Percentiles rank a stretch among this genome's conserved stretches.
Conservation (phyloP, 2,329 filamentous ascomycete genomes). For the Aureobasidium sp. region DNA sequence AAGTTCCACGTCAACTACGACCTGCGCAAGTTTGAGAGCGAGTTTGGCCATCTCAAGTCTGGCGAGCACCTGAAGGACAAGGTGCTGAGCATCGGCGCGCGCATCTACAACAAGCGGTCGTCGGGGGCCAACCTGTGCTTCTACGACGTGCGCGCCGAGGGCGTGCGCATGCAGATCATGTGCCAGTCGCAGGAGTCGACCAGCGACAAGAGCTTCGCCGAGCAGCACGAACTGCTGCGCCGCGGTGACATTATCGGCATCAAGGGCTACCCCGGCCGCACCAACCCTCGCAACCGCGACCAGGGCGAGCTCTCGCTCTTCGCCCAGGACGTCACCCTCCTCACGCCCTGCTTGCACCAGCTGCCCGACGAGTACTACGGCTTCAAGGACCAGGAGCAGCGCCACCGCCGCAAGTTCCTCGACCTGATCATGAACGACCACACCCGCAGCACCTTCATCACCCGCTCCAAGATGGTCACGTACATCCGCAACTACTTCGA, state of each 20-base stretch:
- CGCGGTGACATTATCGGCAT: conserved; percentile 91
- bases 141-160: conserved; percentile 76
- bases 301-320: conserved; percentile 93
- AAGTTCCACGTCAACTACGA: conserved; percentile 84
- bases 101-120: conserved; percentile 82
- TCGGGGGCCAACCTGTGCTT: conserved; percentile 82
- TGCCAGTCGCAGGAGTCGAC: conserved; percentile 76
- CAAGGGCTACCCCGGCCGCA: conserved; percentile 75
- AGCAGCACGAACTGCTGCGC: conserved; percentile 82
- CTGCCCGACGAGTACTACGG: conserved; percentile 88
- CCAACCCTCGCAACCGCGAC: conserved; percentile 78
- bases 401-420: conserved; percentile 87
- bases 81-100: conserved; percentile 68
- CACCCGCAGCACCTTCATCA: conserved; percentile 75
- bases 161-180: conserved; percentile 80
- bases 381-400: conserved; percentile 90
- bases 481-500: conserved; percentile 89
- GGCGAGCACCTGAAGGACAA: conserved; percentile 75
- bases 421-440: conserved; percentile 95
- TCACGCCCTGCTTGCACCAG: conserved; percentile 87
- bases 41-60: conserved; percentile 76
- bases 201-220: conserved; percentile 65
- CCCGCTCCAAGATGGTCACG: conserved; percentile 77
- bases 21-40: conserved; percentile 68
- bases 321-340: conserved; percentile 73